phyloP scores from a whole-genome alignment of 78 protist genomes.

The Isochrysis galbana region DNA sequence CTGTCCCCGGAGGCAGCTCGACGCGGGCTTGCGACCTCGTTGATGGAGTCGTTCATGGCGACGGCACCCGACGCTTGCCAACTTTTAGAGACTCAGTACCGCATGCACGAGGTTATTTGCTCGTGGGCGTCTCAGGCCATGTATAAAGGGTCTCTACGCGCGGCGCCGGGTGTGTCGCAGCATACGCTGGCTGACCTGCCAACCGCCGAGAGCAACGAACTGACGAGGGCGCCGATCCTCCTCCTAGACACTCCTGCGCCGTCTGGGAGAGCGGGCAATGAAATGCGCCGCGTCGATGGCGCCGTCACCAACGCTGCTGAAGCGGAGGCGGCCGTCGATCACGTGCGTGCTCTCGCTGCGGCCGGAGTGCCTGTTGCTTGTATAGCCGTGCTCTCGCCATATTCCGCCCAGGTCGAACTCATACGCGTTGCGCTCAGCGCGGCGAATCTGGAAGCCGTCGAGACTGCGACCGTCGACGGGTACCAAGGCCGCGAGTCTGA shows the following conservation, averaged over 20 bases:
- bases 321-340: conserved; percentile 51
- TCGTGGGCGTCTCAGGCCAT: conserved; percentile 58
- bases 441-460: background rate
- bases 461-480: background rate
- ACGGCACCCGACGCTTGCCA: background rate
- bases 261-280: background rate
- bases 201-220: background rate
- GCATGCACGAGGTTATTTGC: conserved; percentile 81
- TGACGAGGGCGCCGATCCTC: background rate
- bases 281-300: background rate
- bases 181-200: conserved; percentile 60
- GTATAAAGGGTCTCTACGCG: conserved; percentile 60
- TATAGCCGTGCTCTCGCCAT: conserved; percentile 84
- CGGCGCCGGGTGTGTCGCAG: conserved; percentile 58
- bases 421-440: background rate
- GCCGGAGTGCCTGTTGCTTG: conserved; percentile 46
- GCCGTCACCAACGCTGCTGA: conserved; percentile 64
- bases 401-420: conserved; percentile 87
- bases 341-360: conserved; percentile 47
- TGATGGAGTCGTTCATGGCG: conserved; percentile 38
- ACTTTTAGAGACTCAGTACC: conserved; percentile 72
- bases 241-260: conserved; percentile 8
- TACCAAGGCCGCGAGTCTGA: background rate
- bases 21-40: background rate
- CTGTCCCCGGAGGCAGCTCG: background rate